Base-by-base conservation (phyloP, 306 rosid species). In the Sicyos edulis region DNA sequence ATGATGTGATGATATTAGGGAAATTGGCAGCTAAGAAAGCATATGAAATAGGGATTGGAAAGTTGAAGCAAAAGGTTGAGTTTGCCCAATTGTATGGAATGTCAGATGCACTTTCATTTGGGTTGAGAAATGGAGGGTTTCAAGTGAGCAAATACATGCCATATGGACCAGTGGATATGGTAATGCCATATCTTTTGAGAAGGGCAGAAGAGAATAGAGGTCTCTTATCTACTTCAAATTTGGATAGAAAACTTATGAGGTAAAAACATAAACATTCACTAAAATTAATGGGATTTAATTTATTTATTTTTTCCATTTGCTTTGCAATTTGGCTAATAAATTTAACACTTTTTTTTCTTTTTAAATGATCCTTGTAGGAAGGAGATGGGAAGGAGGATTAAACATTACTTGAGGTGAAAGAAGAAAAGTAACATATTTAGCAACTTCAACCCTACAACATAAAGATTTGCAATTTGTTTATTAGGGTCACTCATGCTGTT, bases 111-210 rank as follows among this genome's bases (percentile, higher is more conserved):
- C 85, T 93, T 24, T 93, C 99, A 16, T 89, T 78, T 70, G 91
- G 88, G 19, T 72, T 93, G 70, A 82, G 88, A 77, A 87, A 87
- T 67, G 95, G 96, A 67, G 99, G 99, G 72, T 93, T 93, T 77
- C 96, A 87, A 75, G 99, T 93, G 3, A 93, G 99, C 67, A 93
- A 93, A 79, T 93, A 93, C 4, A 87, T 93, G 99, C 97, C 99
- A 12, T 91, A 87, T 77, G 99, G 99, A 22, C 87, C 92, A 0
- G 80, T 93, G 2, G 88, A 87, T 34, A 77, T 75, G 55, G 96
- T 93, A 21, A 88, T 93, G 79, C 99, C 99, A 7, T 93, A 93
- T 22, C 95, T 93, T 8, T 72, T 93, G 4, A 82, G 99, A 59
- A 85, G 99, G 78, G 97, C 99, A 0, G 99, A 91, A 68, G 99